Evolutionary conservation across 1,139 yeast genomes (phyloP).

Genomic region (Magnusiomyces tetraspermus): DNA sequence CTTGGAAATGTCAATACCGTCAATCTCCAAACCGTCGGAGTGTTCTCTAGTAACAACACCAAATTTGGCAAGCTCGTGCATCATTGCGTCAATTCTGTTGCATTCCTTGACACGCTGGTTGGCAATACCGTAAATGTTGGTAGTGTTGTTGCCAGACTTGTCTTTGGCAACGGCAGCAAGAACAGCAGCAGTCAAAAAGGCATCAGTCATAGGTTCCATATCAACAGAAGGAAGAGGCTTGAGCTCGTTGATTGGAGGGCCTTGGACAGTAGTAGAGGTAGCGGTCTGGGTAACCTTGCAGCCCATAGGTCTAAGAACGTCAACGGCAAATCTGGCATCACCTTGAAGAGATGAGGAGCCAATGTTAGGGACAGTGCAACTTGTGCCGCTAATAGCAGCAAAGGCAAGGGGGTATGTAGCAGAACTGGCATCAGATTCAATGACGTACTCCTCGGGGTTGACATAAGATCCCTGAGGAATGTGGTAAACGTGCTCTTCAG

Average conservation of each 20-base stretch:
- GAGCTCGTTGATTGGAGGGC: slow-evolving; percentile 64
- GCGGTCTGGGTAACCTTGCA: slow-evolving; percentile 76
- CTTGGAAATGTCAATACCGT: slow-evolving; percentile 43
- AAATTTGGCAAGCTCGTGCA: slow-evolving; percentile 73
- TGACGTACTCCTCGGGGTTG: slow-evolving; percentile 75
- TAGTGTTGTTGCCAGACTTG: slow-evolving; percentile 31
- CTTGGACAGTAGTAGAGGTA: slow-evolving; percentile 82
- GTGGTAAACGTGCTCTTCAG: slow-evolving; percentile 75
- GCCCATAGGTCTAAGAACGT: slow-evolving; percentile 91
- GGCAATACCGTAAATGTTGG: slow-evolving; percentile 90
- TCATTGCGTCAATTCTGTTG: slow-evolving; percentile 93
- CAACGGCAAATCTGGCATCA: slow-evolving; percentile 93
- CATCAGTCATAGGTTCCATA: slow-evolving; percentile 99
- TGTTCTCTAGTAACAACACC: slow-evolving; percentile 80
- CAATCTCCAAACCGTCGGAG: slow-evolving; percentile 85
- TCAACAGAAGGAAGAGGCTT: slow-evolving; percentile 69
- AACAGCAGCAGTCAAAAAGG: slow-evolving; percentile 91
- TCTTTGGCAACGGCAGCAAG: slow-evolving; percentile 77
- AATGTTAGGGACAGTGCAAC: slow-evolving; percentile 88
- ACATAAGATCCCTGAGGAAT: slow-evolving; percentile 76
- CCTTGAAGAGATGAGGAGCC: slow-evolving; percentile 92
- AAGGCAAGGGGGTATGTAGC: slow-evolving; percentile 96
- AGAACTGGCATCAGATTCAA: slow-evolving; percentile 97
- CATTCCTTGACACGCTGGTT: slow-evolving; percentile 97
- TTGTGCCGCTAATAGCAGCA: slow-evolving; percentile 95